phyloP scores from a whole-genome alignment of 169 alveolate species.

The Eimeria necatrix region DNA sequence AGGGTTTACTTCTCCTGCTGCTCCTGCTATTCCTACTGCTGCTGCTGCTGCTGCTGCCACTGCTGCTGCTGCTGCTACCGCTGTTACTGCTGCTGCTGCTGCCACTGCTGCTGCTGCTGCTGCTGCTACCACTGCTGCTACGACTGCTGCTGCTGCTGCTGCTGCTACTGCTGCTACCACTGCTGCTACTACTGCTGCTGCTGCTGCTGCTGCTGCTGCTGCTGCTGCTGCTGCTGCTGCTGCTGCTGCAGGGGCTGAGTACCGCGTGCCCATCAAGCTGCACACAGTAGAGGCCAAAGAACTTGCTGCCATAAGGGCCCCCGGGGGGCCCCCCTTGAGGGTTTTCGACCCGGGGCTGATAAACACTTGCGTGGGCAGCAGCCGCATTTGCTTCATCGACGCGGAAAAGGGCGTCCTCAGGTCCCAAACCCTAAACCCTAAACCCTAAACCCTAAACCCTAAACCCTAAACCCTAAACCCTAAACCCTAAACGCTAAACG shows the following conservation, averaged over 20 bases:
- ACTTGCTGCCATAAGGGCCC: constrained; percentile 85
- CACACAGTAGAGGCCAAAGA: constrained; percentile 88
- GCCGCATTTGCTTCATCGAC: constrained; percentile 91
- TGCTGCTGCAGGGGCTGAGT: constrained; percentile 71
- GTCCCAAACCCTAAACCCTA: constrained; percentile 73
- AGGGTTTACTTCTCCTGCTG: too few relatives aligned
- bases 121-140: too few relatives aligned
- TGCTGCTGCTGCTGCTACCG: too few relatives aligned
- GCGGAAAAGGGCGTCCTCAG: constrained; percentile 93
- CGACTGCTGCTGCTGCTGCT: too few relatives aligned
- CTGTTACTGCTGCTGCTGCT: too few relatives aligned
- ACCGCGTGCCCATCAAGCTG: constrained; percentile 81
- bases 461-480: constrained; percentile 4
- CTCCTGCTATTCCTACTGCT: too few relatives aligned
- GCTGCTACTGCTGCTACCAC: too few relatives aligned
- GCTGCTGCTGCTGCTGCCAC: too few relatives aligned
- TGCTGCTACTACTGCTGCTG: neutral
- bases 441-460: constrained; percentile 8
- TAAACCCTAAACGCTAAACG: neutral
- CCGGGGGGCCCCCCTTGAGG: constrained; percentile 86
- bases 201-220: too few relatives aligned
- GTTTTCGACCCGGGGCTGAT: constrained; percentile 93
- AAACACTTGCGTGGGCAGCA: constrained; percentile 90
- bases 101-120: too few relatives aligned
- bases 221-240: neutral